Conservation (phyloP, 2,329 filamentous ascomycete species). For the Paecilomyces dactylethromorphus region DNA sequence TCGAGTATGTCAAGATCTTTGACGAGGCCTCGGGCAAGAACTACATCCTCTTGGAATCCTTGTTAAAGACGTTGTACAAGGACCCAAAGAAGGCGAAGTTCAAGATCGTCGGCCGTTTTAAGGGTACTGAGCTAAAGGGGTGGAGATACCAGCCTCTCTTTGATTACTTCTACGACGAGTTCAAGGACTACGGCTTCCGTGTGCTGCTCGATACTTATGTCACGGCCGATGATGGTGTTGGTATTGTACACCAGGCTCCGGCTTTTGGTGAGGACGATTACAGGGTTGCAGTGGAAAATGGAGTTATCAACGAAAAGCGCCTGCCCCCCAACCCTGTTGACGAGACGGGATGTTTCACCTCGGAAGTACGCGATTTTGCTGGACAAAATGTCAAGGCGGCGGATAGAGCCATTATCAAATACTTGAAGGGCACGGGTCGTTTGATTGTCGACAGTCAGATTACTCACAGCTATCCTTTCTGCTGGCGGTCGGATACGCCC, state of each 20-base stretch:
- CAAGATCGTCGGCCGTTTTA: conserved; percentile 71
- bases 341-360: conserved; percentile 71
- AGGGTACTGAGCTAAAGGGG: conserved; percentile 76
- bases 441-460: conserved; percentile 81
- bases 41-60: conserved; percentile 76
- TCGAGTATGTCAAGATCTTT: conserved; percentile 79
- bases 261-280: conserved; percentile 97
- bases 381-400: conserved; percentile 88
- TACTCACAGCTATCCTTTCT: conserved; percentile 88
- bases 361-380: conserved; percentile 69
- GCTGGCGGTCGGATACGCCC: conserved; percentile 89
- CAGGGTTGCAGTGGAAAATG: conserved; percentile 67
- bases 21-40: conserved; percentile 78
- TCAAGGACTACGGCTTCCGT: conserved; percentile 75
- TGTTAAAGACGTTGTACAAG: conserved; percentile 80
- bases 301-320: conserved; percentile 69
- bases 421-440: conserved; percentile 69
- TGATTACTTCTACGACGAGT: conserved; percentile 82
- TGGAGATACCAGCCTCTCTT: conserved; percentile 89
- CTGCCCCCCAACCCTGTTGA: conserved; percentile 89
- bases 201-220: conserved; percentile 82
- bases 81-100: conserved; percentile 93
- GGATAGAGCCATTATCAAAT: conserved; percentile 87
- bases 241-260: conserved; percentile 88
- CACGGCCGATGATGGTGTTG: conserved; percentile 81